These are phyloP conservation scores for Eruca vesicaria DNA, from an alignment of 441 rosid genomes.

Conservation along the genomic window DNA sequence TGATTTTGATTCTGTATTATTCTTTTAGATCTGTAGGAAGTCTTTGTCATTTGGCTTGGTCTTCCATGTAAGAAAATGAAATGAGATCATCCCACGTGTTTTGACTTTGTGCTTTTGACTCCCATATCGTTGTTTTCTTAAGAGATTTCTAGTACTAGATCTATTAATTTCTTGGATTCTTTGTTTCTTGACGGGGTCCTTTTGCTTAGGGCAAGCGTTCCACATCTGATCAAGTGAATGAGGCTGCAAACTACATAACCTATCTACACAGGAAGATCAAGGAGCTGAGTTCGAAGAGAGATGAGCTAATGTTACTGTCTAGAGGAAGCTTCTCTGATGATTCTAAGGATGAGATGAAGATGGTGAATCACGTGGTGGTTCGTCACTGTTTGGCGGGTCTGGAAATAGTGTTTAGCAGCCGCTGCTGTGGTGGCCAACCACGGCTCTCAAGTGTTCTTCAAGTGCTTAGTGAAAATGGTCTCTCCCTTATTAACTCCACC, in stretches of 20 bases:
- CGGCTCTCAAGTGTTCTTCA: constrained; percentile 52
- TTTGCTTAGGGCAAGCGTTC: constrained; percentile 76
- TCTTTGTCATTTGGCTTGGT: constrained; percentile 1
- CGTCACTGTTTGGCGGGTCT: constrained; percentile 50
- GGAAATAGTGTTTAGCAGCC: constrained; percentile 49
- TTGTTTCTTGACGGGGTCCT: background rate
- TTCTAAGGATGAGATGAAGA: constrained; percentile 6
- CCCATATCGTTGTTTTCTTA: background rate
- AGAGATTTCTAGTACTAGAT: background rate
- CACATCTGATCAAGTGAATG: constrained; percentile 77
- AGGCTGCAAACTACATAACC: constrained; percentile 67
- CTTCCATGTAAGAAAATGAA: background rate
- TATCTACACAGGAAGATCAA: constrained; percentile 45
- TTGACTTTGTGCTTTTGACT: background rate
- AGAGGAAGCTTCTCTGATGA: constrained; percentile 18
- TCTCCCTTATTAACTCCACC: constrained; percentile 45
- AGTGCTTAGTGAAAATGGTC: constrained; percentile 45
- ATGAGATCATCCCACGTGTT: background rate
- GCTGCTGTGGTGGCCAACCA: constrained; percentile 32
- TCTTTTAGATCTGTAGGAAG: constrained; percentile 11
- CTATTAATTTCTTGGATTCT: background rate
- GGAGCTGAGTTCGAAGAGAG: constrained; percentile 45
- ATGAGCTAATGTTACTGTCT: constrained; percentile 40
- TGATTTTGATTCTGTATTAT: too few species aligned
- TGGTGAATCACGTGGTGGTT: constrained; percentile 33